Evolutionary conservation across 345 rosid species (phyloP), one percentile per base, ranked within the genome.

Genomic region (Salix arbutifolia): DNA sequence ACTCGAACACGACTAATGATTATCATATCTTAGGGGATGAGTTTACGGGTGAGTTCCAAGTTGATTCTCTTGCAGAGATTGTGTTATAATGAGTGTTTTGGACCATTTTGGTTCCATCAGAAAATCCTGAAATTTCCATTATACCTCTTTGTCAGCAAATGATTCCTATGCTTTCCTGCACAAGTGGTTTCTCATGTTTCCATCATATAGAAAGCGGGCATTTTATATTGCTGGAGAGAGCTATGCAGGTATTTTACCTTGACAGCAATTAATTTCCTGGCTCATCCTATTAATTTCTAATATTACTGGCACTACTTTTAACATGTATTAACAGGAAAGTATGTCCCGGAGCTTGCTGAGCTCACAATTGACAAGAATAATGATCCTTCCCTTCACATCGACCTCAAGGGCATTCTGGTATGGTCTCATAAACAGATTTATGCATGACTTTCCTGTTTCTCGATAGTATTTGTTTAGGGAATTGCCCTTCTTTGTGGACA

Each of bases 171-270:
- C 78, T 68, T 92, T 94, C 84, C 88, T 94, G 58, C 95, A 80
- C 62, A 83, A 78, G 42, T 94, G 98, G 98, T 83, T 92, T 77
- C 72, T 84, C 77, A 88, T 85, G 85, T 94, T 91, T 80, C 98
- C 97, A n/a, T 76, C 86, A 2, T 92, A 89, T 74, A 87, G 77
- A 79, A 74, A 66, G 0, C 81, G 88, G 64, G 61, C 79, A 1
- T 91, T 94, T 78, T 92, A 92, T 73, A 89, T 94, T 71, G 98
- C 98, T 8, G 97, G 98, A 64, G 97, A 94, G 85, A 91, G 98
- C 87, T 94, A 94, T 77, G 95, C 98, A 76, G 98, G 98, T 94
- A 72, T 33, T 74, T 64, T 14, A 52, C 14, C 18, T 38, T 35
- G 28, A 33, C 42, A 33, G 74, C 6, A 8, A 23, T 23, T 74